These are phyloP conservation scores for Paraphaeosphaeria sporulosa DNA, from an alignment of 2,329 filamentous ascomycete species.

Conservation along the genomic window DNA sequence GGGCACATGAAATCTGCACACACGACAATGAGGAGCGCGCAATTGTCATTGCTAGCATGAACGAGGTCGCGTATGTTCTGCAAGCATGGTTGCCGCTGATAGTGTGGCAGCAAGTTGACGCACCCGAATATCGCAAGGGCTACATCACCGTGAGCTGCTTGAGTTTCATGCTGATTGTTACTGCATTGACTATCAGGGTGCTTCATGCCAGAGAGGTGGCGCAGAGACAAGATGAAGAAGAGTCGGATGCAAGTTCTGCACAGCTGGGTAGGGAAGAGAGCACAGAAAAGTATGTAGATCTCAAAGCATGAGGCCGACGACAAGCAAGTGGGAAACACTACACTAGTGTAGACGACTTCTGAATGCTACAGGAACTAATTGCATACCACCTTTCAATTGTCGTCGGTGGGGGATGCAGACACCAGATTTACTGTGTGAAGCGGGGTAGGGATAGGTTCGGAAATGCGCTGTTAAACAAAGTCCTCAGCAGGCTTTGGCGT, in stretches of 20 bases:
- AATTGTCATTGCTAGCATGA: conserved; percentile 71
- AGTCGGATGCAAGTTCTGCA: neutral
- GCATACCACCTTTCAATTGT: too few species aligned
- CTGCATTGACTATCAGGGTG: conserved; percentile 56
- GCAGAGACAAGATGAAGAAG: neutral
- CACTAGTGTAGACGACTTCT: neutral
- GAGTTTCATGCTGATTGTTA: conserved; percentile 55
- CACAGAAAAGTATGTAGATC: neutral
- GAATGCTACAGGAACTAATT: neutral
- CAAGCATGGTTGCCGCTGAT: conserved; percentile 74
- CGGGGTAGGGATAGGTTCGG: too few species aligned
- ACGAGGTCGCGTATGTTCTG: conserved; percentile 73
- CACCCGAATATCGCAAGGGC: conserved; percentile 67
- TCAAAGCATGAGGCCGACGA: neutral
- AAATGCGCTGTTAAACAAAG: too few species aligned
- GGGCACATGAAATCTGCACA: conserved; percentile 64
- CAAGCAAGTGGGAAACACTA: too few species aligned
- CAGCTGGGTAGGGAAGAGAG: neutral
- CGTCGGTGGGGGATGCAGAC: too few species aligned
- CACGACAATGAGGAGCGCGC: conserved; percentile 71
- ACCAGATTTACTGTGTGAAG: too few species aligned
- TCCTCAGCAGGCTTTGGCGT: too few species aligned
- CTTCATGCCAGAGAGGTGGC: conserved; percentile 53
- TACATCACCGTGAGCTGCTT: conserved; percentile 57
- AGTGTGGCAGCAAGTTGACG: conserved; percentile 71